Evolutionary conservation across 257 asterid species (phyloP).

Genomic region (Rauvolfia tetraphylla): DNA sequence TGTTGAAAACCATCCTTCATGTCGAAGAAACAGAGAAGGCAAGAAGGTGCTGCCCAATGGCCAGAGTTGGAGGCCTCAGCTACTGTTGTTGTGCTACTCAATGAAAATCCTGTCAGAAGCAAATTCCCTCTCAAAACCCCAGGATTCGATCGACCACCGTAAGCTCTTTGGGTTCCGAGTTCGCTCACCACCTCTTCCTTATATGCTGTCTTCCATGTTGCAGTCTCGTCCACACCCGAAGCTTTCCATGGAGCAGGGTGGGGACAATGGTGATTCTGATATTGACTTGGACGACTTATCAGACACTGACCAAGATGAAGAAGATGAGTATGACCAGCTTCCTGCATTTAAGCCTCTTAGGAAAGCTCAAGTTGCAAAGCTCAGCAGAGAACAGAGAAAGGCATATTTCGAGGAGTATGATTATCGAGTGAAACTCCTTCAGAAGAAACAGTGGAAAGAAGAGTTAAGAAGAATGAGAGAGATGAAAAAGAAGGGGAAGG

Average conservation of each 20-base stretch:
- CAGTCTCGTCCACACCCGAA: conserved; percentile 90
- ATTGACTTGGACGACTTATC: conserved; percentile 82
- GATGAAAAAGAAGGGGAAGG: conserved; percentile 59
- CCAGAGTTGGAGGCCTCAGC: conserved; percentile 89
- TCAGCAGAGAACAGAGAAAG: conserved; percentile 69
- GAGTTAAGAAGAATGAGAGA: conserved; percentile 76
- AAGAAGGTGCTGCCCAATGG: conserved; percentile 91
- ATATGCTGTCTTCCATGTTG: conserved; percentile 88
- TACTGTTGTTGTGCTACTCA: conserved; percentile 72
- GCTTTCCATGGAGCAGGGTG: conserved; percentile 73
- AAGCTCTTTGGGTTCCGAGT: conserved; percentile 69
- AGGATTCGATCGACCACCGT: conserved; percentile 71
- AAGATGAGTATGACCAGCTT: conserved; percentile 93
- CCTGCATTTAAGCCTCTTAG: conserved; percentile 93
- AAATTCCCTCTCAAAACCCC: conserved; percentile 61
- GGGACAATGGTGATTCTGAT: conserved; percentile 75
- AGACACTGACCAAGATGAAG: conserved; percentile 74
- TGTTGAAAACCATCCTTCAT: conserved; percentile 82
- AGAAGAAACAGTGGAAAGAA: conserved; percentile 87
- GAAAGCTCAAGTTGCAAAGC: conserved; percentile 66
- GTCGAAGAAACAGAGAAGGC: conserved; percentile 91
- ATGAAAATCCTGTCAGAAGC: conserved; percentile 85
- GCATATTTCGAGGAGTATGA: conserved; percentile 94
- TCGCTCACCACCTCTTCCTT: conserved; percentile 92
- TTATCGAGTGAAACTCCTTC: conserved; percentile 90